Conservation (phyloP, 805 yeast species). For the Barnettozyma californica region DNA sequence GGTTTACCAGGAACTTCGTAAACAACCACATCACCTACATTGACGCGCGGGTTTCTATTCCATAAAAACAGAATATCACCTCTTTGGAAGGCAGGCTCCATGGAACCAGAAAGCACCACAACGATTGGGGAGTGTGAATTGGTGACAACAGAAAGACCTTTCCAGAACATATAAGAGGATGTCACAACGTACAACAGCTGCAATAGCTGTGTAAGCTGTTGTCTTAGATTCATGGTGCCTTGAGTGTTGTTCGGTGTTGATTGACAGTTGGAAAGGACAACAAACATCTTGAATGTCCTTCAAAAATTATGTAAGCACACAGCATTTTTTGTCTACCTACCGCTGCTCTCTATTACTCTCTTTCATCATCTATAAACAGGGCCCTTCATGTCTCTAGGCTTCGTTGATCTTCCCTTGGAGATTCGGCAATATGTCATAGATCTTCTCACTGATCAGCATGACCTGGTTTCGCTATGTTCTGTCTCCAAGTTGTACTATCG, state of each 20-base stretch:
- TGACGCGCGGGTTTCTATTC: slow-evolving; percentile 65
- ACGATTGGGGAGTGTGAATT: slow-evolving; percentile 91
- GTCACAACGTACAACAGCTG: slow-evolving; percentile 75
- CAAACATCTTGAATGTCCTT: background rate
- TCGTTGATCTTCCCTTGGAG: slow-evolving; percentile 18
- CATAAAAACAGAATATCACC: slow-evolving; percentile 90
- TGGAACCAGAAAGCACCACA: slow-evolving; percentile 94
- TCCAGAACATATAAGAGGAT: slow-evolving; percentile 91
- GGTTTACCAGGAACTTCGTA: slow-evolving; percentile 73
- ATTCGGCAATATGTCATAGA: slow-evolving; percentile 12
- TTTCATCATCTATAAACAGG: background rate
- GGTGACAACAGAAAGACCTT: slow-evolving; percentile 66
- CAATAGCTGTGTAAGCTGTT: slow-evolving; percentile 59
- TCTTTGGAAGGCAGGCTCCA: slow-evolving; percentile 99
- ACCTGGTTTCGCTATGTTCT: slow-evolving; percentile 25
- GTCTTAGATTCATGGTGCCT: slow-evolving; percentile 50
- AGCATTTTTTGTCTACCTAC: background rate
- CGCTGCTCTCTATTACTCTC: too few relatives aligned
- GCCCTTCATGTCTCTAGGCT: background rate
- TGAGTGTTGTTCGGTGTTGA: background rate
- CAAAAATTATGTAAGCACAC: background rate
- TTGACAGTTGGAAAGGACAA: background rate
- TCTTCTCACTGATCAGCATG: slow-evolving; percentile 29
- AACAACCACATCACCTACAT: slow-evolving; percentile 92
- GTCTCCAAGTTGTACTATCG: slow-evolving; percentile 26